Evolutionary conservation across 148 eudicot species (phyloP).

Genomic region (Vaccinium macrocarpon): DNA sequence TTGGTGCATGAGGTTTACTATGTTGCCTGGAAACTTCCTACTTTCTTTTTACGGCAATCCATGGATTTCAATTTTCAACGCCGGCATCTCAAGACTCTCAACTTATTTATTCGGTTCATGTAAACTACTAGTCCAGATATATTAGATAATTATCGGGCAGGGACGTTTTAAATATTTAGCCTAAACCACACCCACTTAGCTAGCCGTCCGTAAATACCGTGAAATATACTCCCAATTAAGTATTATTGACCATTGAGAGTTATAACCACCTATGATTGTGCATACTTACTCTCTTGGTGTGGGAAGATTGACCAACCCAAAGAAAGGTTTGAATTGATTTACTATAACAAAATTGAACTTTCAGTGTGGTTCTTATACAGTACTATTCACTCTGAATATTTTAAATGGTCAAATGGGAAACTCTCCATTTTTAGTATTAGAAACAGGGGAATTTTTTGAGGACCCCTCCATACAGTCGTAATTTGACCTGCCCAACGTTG

Average conservation of each 20-base stretch:
- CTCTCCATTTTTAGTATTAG: background rate
- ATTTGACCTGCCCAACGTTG: background rate
- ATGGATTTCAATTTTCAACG: background rate
- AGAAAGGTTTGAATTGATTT: too few species aligned
- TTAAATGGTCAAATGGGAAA: background rate
- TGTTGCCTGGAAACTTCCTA: background rate
- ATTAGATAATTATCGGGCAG: background rate
- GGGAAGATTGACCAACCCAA: background rate
- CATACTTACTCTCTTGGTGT: background rate
- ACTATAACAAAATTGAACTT: too few species aligned
- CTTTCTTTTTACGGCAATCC: background rate
- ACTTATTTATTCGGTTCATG: background rate
- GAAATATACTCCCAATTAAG: background rate
- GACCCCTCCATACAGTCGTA: background rate
- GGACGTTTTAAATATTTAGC: background rate
- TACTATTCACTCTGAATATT: background rate
- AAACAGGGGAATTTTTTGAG: background rate
- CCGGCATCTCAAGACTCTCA: background rate
- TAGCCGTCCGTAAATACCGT: background rate
- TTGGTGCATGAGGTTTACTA: background rate
- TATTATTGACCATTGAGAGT: background rate
- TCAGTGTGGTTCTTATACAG: too few species aligned
- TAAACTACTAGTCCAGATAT: background rate
- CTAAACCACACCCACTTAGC: background rate
- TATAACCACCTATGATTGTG: background rate